Conservation (phyloP, 2,329 filamentous ascomycete species). For the Aspergillus sergii region DNA sequence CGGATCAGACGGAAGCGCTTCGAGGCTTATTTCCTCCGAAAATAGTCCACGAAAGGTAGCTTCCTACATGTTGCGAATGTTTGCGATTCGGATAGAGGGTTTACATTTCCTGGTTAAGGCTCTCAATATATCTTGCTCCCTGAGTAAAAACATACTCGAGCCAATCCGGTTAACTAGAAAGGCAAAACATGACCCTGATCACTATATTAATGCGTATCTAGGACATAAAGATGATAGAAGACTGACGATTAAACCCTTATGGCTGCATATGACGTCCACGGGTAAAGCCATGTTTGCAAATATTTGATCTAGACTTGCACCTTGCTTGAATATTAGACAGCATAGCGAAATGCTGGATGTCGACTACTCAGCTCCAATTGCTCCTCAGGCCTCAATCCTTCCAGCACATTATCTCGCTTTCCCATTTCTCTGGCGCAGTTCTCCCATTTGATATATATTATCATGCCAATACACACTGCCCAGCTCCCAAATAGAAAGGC, state of each 20-base stretch:
- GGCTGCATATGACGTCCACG: too few relatives aligned
- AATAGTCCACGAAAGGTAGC: background rate
- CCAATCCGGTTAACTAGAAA: too few relatives aligned
- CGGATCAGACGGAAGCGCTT: background rate
- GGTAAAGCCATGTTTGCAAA: too few relatives aligned
- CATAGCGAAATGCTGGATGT: constrained; percentile 11
- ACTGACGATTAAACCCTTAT: too few relatives aligned
- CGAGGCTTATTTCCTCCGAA: background rate
- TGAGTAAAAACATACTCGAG: too few relatives aligned
- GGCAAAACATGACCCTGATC: too few relatives aligned
- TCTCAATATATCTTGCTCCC: too few relatives aligned
- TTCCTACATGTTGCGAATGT: background rate
- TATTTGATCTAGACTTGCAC: too few relatives aligned
- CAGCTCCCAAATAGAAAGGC: constrained; percentile 6
- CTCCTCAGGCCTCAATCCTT: background rate
- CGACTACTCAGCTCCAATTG: constrained; percentile 7
- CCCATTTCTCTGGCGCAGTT: background rate
- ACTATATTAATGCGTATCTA: too few relatives aligned
- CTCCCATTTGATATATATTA: constrained; percentile 6
- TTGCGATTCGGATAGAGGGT: background rate
- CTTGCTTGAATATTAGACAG: background rate
- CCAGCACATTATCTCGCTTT: background rate
- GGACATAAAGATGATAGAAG: too few relatives aligned
- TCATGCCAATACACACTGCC: background rate
- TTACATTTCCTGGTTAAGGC: background rate